Conservation (phyloP, 805 yeast species). For the Wickerhamomyces sydowiorum region DNA sequence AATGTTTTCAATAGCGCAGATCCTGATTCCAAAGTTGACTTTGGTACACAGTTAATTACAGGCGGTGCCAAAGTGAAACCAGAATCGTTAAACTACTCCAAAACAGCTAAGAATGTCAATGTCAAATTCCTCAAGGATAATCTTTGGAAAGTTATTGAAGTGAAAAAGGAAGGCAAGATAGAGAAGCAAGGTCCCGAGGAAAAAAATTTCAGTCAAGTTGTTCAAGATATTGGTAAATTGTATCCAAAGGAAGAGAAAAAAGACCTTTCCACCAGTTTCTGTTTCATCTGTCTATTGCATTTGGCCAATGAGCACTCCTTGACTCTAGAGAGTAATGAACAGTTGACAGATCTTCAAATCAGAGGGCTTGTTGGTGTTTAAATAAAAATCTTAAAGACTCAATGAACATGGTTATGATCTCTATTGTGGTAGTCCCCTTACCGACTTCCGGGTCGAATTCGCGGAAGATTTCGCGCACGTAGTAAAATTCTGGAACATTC, state of each 20-base stretch:
- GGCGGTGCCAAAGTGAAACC: constrained; percentile 28
- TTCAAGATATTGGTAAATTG: constrained; percentile 40
- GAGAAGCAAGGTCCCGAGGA: too few relatives aligned
- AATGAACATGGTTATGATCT: not conserved
- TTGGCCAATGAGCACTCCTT: constrained; percentile 84
- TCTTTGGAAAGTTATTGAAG: constrained; percentile 57
- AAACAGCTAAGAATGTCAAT: constrained; percentile 75
- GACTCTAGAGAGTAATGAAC: constrained; percentile 36
- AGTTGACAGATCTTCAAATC: not conserved
- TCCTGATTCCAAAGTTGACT: constrained; percentile 10
- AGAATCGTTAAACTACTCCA: constrained; percentile 52
- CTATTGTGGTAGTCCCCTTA: too few relatives aligned
- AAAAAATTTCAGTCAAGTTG: constrained; percentile 38
- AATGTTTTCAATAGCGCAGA: constrained; percentile 18
- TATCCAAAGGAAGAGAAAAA: constrained; percentile 51
- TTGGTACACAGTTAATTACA: constrained; percentile 24
- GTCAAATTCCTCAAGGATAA: constrained; percentile 70
- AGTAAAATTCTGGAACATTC: too few relatives aligned
- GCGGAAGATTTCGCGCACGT: too few relatives aligned
- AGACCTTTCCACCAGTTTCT: constrained; percentile 79
- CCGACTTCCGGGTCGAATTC: too few relatives aligned
- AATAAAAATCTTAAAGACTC: too few relatives aligned
- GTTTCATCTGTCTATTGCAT: constrained; percentile 78
- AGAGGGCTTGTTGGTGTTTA: not conserved
- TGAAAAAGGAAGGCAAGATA: constrained; percentile 11